Base-by-base conservation (phyloP, 495 filamentous ascomycete species). In the Chaetomidium leptoderma region DNA sequence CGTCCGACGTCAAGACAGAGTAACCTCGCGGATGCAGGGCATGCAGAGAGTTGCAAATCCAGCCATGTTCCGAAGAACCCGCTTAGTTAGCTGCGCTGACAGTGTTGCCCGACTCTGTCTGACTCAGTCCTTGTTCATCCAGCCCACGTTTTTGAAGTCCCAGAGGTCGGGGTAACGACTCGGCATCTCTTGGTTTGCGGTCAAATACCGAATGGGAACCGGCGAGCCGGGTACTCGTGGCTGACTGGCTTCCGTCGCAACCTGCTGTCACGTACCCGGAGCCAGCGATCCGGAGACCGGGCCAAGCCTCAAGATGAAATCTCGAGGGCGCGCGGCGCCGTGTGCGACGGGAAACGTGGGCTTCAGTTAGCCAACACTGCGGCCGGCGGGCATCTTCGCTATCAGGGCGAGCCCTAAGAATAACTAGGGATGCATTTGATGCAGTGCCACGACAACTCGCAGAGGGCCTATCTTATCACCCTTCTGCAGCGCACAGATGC, bases 391-490 rank as follows among this genome's bases (percentile, higher is more conserved):
- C 53, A 51, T 32, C 37, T 39, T 63, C 30, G 53, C 61, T 66
- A 64, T 59, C 57, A 40, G 49, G 33, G 53, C 51, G 51, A 36
- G 39, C 51, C 65, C 67, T 63, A 68, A 66, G 57, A 66, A 68
- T 68, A n/a, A n/a, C n/a, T n/a, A 67, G 67, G 63, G 62, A 50
- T 36, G 46, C 60, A 58, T 62, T 53, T 57, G 65, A 66, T 54
- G 65, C 63, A 66, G 65, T 70, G 67, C 67, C 67, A 70, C 67
- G 67, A 64, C 62, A 60, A 17, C 59, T 54, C 55, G 48, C 62
- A 62, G 55, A 44, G 53, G 47, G 43, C 24, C 53, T 36, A 35
- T 45, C 14, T 16, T 10, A 53, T 47, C 32, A 35, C 2, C 32
- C 32, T 13, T 8, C 32, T 10, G 53, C 39, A 50, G 51, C 39